These are phyloP conservation scores for Phoma herbarum DNA, from an alignment of 2,329 filamentous ascomycete genomes.

Conservation along the genomic window DNA sequence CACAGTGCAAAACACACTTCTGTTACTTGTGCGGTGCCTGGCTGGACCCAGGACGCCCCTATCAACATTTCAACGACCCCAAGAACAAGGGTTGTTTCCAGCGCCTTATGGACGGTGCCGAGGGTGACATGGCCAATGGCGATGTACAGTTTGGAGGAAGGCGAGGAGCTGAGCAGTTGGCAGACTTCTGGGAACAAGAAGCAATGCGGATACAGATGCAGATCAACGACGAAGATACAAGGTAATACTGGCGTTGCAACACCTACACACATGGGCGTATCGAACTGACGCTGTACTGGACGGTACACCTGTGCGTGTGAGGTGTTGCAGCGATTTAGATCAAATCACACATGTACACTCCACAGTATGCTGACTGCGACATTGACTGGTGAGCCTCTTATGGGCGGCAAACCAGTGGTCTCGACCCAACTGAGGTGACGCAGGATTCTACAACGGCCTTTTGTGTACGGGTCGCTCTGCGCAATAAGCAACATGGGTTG, in stretches of 20 bases:
- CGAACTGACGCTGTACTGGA: not conserved
- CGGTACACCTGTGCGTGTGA: not conserved
- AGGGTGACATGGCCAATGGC: constrained; percentile 69
- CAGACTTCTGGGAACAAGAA: constrained; percentile 49
- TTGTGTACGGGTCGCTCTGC: not conserved
- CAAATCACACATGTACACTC: not conserved
- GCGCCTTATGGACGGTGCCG: constrained; percentile 89
- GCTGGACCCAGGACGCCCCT: constrained; percentile 82
- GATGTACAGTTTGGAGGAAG: constrained; percentile 55
- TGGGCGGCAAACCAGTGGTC: not conserved
- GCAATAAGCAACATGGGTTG: not conserved
- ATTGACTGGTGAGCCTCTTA: not conserved
- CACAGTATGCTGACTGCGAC: not conserved
- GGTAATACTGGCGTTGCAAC: constrained; percentile 13
- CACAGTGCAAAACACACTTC: constrained; percentile 88
- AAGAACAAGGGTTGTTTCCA: constrained; percentile 75
- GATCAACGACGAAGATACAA: constrained; percentile 47
- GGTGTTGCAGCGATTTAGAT: not conserved
- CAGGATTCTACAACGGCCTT: not conserved
- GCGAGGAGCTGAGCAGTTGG: constrained; percentile 55
- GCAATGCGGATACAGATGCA: constrained; percentile 49
- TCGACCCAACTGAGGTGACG: not conserved
- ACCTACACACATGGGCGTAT: not conserved
- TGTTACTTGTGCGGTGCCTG: constrained; percentile 94
- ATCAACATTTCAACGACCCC: constrained; percentile 82